A percentile compares a stretch with the other conserved stretches of the same genome.
phyloP scores from a whole-genome alignment of 176 grass and related monocot species.

The Carex parvula region DNA sequence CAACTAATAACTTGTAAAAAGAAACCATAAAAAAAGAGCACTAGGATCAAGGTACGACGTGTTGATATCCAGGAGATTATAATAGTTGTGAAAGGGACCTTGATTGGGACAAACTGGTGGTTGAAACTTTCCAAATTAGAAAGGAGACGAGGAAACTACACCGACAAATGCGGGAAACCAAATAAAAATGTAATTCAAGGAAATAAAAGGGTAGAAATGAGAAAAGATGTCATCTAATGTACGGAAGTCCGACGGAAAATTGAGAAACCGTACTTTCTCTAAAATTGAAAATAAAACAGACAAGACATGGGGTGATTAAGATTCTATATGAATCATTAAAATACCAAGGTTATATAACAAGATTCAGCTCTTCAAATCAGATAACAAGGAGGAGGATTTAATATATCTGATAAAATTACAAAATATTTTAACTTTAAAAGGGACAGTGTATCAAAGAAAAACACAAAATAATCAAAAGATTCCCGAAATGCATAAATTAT shows the following conservation, averaged over 20 bases:
- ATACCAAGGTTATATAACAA: too few species aligned
- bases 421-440: background rate
- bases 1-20: too few species aligned
- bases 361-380: background rate
- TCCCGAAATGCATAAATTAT: background rate
- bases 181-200: background rate
- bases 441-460: background rate
- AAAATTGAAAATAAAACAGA: background rate
- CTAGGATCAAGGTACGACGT: too few species aligned
- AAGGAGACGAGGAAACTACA: constrained; percentile 9
- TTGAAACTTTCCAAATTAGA: constrained; percentile 15
- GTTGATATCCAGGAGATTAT: too few species aligned
- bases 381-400: background rate
- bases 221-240: background rate
- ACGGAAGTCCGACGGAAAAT: background rate
- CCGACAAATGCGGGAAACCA: constrained; percentile 4
- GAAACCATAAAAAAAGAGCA: too few species aligned
- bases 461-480: background rate
- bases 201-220: background rate
- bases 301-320: background rate
- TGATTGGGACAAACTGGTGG: constrained; percentile 22
- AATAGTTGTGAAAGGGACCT: background rate
- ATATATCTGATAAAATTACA: background rate
- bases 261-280: background rate
- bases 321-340: background rate